phyloP scores from a whole-genome alignment of 805 yeast species.

The Candida chauliodis region DNA sequence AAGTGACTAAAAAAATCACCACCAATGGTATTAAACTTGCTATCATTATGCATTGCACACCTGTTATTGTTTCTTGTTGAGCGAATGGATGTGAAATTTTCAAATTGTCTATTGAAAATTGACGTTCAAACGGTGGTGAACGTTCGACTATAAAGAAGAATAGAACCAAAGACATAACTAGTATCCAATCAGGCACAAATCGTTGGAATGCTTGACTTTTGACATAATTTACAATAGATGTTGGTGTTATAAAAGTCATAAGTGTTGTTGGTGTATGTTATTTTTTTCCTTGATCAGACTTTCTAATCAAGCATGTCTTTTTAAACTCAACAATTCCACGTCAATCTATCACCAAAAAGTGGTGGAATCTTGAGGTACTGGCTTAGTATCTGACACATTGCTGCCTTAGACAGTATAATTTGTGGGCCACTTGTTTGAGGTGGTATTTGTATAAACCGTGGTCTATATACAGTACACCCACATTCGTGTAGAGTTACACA shows the following conservation, averaged over 20 bases:
- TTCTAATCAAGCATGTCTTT: too few relatives aligned
- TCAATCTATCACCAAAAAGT: too few relatives aligned
- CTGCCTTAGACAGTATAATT: too few relatives aligned
- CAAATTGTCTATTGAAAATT: constrained; percentile 29
- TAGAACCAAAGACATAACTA: constrained; percentile 18
- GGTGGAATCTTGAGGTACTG: too few relatives aligned
- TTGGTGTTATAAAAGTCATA: constrained; percentile 9
- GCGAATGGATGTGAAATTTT: constrained; percentile 37
- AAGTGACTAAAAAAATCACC: constrained; percentile 15
- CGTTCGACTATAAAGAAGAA: constrained; percentile 30
- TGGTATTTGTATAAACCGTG: too few relatives aligned
- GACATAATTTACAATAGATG: constrained; percentile 8
- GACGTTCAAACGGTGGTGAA: constrained; percentile 32
- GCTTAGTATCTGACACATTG: too few relatives aligned
- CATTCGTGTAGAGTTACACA: not conserved
- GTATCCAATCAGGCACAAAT: constrained; percentile 27
- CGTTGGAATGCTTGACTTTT: constrained; percentile 7
- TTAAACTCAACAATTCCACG: too few relatives aligned
- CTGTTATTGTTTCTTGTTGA: constrained; percentile 27
- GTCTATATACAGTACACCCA: not conserved
- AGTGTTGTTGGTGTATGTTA: not conserved
- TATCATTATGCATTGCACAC: constrained; percentile 23
- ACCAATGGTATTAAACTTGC: constrained; percentile 20
- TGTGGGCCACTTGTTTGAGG: too few relatives aligned
- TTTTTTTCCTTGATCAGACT: too few relatives aligned